phyloP scores from a whole-genome alignment of 2,329 filamentous ascomycete species.

The Aaosphaeria arxii region DNA sequence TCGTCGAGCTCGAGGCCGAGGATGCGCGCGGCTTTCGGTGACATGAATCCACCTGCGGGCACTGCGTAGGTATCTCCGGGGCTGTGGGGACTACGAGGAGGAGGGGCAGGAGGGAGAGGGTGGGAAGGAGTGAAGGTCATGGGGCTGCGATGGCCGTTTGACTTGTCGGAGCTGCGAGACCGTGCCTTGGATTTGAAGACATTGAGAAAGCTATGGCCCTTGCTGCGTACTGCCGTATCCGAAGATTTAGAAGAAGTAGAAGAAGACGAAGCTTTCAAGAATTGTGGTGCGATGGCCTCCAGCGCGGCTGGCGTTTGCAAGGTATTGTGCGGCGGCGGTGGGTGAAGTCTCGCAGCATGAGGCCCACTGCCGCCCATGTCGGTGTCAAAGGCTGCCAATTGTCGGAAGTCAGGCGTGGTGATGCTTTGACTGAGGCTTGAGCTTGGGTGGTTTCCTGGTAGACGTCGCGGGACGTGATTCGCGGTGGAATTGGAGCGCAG shows the following conservation, averaged over 20 bases:
- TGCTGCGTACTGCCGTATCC: not conserved
- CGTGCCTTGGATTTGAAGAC: not conserved
- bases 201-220: not conserved
- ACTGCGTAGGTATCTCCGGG: not conserved
- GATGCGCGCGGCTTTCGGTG: not conserved
- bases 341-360: not conserved
- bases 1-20: not conserved
- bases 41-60: not conserved
- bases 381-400: not conserved
- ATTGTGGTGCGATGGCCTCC: not conserved
- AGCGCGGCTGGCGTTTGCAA: not conserved
- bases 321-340: not conserved
- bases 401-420: too few species aligned
- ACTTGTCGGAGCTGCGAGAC: not conserved
- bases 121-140: not conserved
- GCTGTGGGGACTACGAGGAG: not conserved
- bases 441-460: too few species aligned
- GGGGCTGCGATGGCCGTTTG: too few species aligned
- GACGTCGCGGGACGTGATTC: too few species aligned
- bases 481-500: too few species aligned
- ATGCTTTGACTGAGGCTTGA: too few species aligned
- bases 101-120: not conserved
- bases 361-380: not conserved
- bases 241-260: not conserved
- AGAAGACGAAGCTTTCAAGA: not conserved